A percentile compares a stretch with the other conserved stretches of the same genome.
Evolutionary conservation across 257 asterid species (phyloP).

Genomic region (Rehmannia glutinosa): DNA sequence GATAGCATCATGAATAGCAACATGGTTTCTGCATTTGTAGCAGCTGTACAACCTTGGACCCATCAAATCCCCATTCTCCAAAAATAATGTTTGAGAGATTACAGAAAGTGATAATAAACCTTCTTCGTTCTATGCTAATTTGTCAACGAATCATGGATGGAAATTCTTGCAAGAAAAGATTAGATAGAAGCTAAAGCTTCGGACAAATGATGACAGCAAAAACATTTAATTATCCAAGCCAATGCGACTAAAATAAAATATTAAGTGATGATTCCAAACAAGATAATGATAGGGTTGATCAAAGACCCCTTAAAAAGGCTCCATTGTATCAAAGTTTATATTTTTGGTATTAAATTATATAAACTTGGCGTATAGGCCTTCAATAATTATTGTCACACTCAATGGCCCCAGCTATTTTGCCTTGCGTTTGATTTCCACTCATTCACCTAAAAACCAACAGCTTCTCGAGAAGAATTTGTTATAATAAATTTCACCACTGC

Average conservation of each 20-base stretch:
- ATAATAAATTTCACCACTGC: too few relatives aligned
- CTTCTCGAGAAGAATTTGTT: too few relatives aligned
- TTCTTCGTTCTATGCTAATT: too few relatives aligned
- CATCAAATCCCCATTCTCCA: constrained; percentile 22
- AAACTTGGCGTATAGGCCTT: neutral
- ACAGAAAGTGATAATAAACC: too few relatives aligned
- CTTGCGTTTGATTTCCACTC: too few relatives aligned
- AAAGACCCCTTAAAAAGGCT: too few relatives aligned
- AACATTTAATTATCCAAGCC: neutral
- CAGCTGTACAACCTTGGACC: constrained; percentile 58
- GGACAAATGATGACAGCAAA: constrained; percentile 3
- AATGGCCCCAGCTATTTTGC: constrained; percentile 17
- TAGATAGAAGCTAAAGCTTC: too few relatives aligned
- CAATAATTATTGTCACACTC: constrained; percentile 19
- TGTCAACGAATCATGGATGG: constrained; percentile 2
- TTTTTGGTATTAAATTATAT: neutral
- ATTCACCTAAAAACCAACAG: too few relatives aligned
- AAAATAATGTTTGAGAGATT: too few relatives aligned
- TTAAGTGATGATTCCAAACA: constrained; percentile 21
- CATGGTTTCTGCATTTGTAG: constrained; percentile 54
- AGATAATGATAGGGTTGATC: neutral
- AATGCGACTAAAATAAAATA: constrained; percentile 22
- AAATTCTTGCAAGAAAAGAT: constrained; percentile 9
- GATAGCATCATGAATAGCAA: constrained; percentile 59
- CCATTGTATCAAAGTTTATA: neutral